Evolutionary conservation across 441 rosid genomes (phyloP).

Genomic region (Jatropha podagrica): DNA sequence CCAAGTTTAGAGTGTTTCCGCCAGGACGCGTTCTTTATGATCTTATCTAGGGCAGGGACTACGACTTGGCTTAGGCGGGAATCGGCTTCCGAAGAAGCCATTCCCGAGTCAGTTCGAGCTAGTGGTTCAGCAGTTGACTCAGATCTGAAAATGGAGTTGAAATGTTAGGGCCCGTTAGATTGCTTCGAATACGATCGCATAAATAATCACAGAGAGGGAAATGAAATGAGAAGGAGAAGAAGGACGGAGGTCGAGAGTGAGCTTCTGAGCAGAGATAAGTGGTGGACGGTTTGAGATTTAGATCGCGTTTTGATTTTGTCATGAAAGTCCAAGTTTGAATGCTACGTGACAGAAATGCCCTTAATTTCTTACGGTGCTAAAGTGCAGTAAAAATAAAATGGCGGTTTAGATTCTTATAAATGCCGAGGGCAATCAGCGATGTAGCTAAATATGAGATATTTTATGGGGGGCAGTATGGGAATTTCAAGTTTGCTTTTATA

Average conservation of each 20-base stretch:
- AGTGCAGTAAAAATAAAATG: not conserved
- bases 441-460: not conserved
- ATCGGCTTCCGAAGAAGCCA: constrained; percentile 99
- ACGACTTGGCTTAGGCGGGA: constrained; percentile 85
- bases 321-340: constrained; percentile 24
- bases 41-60: constrained; percentile 81
- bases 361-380: not conserved
- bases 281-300: constrained; percentile 39
- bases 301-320: constrained; percentile 47
- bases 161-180: constrained; percentile 7
- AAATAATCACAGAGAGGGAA: not conserved
- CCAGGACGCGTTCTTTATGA: constrained; percentile 92
- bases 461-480: not conserved
- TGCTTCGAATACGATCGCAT: constrained; percentile 24
- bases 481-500: not conserved
- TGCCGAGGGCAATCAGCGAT: no score
- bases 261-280: not conserved
- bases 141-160: constrained; percentile 45
- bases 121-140: constrained; percentile 32
- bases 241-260: not conserved
- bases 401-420: not conserved
- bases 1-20: constrained; percentile 95
- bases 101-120: constrained; percentile 60
- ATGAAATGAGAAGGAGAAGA: not conserved
- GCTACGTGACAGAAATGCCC: constrained; percentile 48